phyloP scores from a whole-genome alignment of 2,329 filamentous ascomycete genomes.

The Plenodomus biglobosus region DNA sequence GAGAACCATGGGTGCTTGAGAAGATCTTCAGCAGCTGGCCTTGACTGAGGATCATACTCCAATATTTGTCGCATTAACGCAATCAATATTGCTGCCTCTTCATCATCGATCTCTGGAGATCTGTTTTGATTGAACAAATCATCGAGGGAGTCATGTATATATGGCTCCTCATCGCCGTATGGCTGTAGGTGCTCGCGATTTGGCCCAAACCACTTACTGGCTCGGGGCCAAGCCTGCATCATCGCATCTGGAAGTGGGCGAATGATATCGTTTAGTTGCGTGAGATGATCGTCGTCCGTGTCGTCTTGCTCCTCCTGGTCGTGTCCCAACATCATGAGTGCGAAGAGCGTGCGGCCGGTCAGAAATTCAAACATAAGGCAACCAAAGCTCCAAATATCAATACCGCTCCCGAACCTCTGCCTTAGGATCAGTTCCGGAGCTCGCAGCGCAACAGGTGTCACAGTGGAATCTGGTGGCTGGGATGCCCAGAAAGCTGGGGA shows the following conservation, averaged over 20 bases:
- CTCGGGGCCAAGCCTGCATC: constrained; percentile 26
- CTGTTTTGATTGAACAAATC: constrained; percentile 22
- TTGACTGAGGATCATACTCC: constrained; percentile 30
- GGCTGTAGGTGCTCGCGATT: constrained; percentile 26
- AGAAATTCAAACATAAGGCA: constrained; percentile 40
- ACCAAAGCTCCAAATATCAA: constrained; percentile 41
- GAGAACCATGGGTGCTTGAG: constrained; percentile 36
- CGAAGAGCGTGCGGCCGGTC: constrained; percentile 24
- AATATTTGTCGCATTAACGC: constrained; percentile 32
- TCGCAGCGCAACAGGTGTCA: constrained; percentile 28
- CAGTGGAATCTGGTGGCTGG: constrained; percentile 20
- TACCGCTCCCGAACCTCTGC: constrained; percentile 30
- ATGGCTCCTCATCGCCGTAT: constrained; percentile 9
- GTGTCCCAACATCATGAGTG: constrained; percentile 19
- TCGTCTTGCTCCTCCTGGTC: constrained; percentile 20
- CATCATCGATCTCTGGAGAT: constrained; percentile 25
- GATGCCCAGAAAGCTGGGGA: constrained; percentile 25
- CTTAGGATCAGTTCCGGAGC: constrained; percentile 39
- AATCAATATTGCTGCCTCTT: constrained; percentile 28
- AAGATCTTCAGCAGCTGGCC: constrained; percentile 31
- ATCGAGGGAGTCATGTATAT: constrained; percentile 21
- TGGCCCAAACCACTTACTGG: constrained; percentile 27
- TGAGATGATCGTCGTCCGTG: constrained; percentile 35
- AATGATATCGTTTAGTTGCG: constrained; percentile 26
- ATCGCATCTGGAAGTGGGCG: constrained; percentile 29